Conservation (phyloP, 2,329 filamentous ascomycete genomes). For the Trichoderma cornu-damae region DNA sequence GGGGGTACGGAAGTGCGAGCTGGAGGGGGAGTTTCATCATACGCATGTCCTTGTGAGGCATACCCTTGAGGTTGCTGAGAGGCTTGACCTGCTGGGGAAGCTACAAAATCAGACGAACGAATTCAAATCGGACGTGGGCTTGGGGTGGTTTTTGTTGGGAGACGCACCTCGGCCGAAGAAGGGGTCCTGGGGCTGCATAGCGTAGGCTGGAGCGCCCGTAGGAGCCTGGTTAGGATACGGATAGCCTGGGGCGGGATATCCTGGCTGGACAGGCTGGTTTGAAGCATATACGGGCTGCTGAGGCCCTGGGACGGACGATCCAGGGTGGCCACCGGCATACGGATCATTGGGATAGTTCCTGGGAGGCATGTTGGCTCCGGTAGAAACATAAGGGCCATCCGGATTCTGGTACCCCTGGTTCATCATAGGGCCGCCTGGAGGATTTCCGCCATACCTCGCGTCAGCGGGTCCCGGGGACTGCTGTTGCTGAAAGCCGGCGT, state of each 20-base stretch:
- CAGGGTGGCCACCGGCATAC: constrained; percentile 30
- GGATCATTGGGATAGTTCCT: constrained; percentile 26
- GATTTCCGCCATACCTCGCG: constrained; percentile 30
- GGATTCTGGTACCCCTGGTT: constrained; percentile 31
- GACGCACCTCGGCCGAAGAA: constrained; percentile 59
- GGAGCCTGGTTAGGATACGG: constrained; percentile 36
- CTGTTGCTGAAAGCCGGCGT: constrained; percentile 30
- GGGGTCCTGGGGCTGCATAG: constrained; percentile 47
- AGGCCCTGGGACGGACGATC: constrained; percentile 28
- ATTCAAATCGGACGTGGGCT: constrained; percentile 15
- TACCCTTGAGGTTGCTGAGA: constrained; percentile 36
- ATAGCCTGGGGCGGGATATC: constrained; percentile 32
- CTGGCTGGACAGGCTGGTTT: constrained; percentile 29
- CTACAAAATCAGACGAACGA: constrained; percentile 45
- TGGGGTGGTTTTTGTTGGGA: constrained; percentile 26
- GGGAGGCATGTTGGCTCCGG: constrained; percentile 34
- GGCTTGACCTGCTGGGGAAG: constrained; percentile 45
- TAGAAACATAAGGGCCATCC: constrained; percentile 34
- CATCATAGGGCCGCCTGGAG: constrained; percentile 29
- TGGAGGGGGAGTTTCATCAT: constrained; percentile 43
- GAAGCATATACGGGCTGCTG: constrained; percentile 34
- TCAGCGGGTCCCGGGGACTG: constrained; percentile 33
- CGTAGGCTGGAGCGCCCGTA: constrained; percentile 28
- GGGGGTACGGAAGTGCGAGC: constrained; percentile 35
- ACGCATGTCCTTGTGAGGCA: constrained; percentile 45